Conservation (phyloP, 148 eudicot genomes). For the Silene conica region DNA sequence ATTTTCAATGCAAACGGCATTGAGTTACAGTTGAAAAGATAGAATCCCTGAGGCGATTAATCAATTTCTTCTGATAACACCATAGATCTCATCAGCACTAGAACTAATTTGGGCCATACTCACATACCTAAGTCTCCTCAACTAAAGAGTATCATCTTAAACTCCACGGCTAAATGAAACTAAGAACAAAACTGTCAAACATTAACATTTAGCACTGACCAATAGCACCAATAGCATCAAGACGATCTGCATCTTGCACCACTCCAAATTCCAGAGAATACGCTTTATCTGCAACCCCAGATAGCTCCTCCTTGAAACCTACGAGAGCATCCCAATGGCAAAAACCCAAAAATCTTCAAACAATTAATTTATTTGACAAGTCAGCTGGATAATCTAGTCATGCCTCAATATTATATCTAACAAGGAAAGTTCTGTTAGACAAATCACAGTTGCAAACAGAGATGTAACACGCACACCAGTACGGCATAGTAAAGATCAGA, state of each 20-base stretch:
- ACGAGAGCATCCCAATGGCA: background rate
- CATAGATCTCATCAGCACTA: too few species aligned
- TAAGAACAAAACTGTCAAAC: background rate
- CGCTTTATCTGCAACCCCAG: conserved; percentile 35
- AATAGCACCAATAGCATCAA: conserved; percentile 98
- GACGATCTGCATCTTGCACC: conserved; percentile 99
- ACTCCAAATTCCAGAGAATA: conserved; percentile 65
- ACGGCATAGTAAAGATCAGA: background rate
- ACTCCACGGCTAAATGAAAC: background rate
- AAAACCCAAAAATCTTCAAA: conserved; percentile 9
- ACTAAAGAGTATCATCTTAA: conserved; percentile 1
- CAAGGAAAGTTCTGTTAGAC: background rate
- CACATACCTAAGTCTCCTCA: background rate
- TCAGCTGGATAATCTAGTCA: too few species aligned
- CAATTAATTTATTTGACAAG: background rate
- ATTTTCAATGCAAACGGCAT: background rate
- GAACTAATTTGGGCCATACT: too few species aligned
- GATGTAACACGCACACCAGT: background rate
- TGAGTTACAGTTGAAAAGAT: background rate
- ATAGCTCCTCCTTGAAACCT: conserved; percentile 94
- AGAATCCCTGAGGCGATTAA: background rate
- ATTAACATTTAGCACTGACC: conserved; percentile 39
- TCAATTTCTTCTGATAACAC: background rate
- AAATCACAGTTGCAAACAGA: background rate
- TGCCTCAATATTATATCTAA: too few species aligned